phyloP scores from a whole-genome alignment of 208 protist genomes.

The Vickermania spadyakhi region DNA sequence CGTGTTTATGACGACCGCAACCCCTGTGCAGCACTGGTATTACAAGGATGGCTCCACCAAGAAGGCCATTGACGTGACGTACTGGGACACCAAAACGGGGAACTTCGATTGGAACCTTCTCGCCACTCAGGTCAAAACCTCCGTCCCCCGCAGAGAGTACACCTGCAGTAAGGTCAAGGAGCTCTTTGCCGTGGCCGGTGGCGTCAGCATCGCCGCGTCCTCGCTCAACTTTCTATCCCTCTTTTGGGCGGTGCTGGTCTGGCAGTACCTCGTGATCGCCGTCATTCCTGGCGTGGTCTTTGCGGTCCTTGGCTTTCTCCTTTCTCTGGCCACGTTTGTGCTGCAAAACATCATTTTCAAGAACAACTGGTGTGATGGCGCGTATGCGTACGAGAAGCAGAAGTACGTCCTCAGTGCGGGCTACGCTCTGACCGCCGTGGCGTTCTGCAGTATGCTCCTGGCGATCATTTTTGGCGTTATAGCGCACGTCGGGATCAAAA shows the following conservation, averaged over 20 bases:
- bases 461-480: conserved; percentile 25
- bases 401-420: conserved; percentile 50
- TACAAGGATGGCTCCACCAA: conserved; percentile 52
- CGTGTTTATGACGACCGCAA: conserved; percentile 36
- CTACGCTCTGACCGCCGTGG: conserved; percentile 37
- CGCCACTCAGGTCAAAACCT: conserved; percentile 9
- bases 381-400: conserved; percentile 33
- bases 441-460: conserved; percentile 34
- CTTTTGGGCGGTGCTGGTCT: conserved; percentile 30
- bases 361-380: conserved; percentile 40
- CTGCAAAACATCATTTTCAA: conserved; percentile 60
- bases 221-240: conserved; percentile 24
- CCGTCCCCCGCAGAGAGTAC: conserved; percentile 21
- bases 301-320: conserved; percentile 25
- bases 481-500: conserved; percentile 25
- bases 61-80: conserved; percentile 36
- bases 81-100: conserved; percentile 34
- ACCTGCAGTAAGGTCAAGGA: conserved; percentile 18
- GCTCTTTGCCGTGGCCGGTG: conserved; percentile 39
- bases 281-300: conserved; percentile 39
- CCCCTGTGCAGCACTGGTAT: conserved; percentile 57
- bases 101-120: conserved; percentile 43
- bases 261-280: conserved; percentile 39
- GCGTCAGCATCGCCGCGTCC: conserved; percentile 44
- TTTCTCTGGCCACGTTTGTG: conserved; percentile 29